phyloP scores from a whole-genome alignment of 225 moss, liverwort and hornwort species.

The Lunularia cruciata region DNA sequence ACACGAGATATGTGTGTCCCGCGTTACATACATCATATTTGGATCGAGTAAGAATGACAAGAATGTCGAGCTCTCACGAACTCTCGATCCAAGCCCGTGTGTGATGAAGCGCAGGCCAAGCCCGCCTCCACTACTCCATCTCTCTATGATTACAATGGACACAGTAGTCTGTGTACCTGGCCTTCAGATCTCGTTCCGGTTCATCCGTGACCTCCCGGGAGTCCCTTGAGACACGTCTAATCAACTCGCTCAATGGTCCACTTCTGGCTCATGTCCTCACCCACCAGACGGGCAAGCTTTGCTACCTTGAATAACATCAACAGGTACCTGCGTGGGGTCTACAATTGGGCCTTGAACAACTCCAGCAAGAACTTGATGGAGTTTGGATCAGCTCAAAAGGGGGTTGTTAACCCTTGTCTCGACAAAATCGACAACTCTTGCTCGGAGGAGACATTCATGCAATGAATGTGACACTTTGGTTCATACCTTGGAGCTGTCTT shows the following conservation, averaged over 20 bases:
- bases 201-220: neutral
- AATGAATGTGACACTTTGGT: too few relatives aligned
- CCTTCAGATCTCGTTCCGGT: neutral
- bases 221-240: neutral
- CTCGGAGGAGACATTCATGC: too few relatives aligned
- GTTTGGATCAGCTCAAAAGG: neutral
- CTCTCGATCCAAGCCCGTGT: neutral
- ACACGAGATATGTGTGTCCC: too few relatives aligned
- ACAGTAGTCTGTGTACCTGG: too few relatives aligned
- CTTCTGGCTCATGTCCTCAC: too few relatives aligned
- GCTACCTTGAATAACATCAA: neutral
- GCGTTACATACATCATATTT: too few relatives aligned
- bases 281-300: too few relatives aligned
- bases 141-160: neutral
- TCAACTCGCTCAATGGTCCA: neutral
- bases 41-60: too few relatives aligned
- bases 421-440: too few relatives aligned
- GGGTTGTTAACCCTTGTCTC: too few relatives aligned
- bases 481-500: too few relatives aligned
- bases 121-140: neutral
- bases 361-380: neutral
- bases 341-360: neutral
- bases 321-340: neutral
- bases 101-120: too few relatives aligned
- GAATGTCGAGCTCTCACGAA: neutral